Evolutionary conservation across 1,284 basidiomycete genomes (phyloP), one percentile per base, ranked within the genome.

Genomic region (Trametes pubescens): DNA sequence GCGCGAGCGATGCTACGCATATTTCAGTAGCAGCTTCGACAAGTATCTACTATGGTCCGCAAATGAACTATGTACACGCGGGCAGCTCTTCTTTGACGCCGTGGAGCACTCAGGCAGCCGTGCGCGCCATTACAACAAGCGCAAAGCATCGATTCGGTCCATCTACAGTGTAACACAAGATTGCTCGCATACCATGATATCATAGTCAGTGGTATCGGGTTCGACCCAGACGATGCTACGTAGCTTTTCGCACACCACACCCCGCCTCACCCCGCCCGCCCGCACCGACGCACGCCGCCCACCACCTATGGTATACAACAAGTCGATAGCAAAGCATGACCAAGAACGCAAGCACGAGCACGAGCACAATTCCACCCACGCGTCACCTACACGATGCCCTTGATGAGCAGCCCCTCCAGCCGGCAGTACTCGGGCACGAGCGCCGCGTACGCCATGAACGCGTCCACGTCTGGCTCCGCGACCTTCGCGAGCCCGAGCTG

Each of bases 341-440:
- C 67, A 63, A 52, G 63, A 66, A 63, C 24, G 55, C 37, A 48
- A 56, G 60, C 60, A 61, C 47, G 29, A 56, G 37, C 53, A 61
- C 47, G 29, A 56, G 37, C 53, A 61, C 32, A 56, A 51, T 51
- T 53, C 48, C 40, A 29, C 46, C 40, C n/a, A 38, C 47, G n/a
- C 21, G 11, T n/a, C 34, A 56, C 46, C 79, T 72, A 85, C n/a
- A 86, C 84, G 56, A 86, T 77, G 16, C 79, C 79, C 76, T 91
- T 92, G 69, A 89, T 83, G 51, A 93, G 75, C 84, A 93, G 86
- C 13, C 85, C 83, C 76, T 93, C 92, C 68, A 94, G 77, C 51
- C 92, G 79, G 76, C 85, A 88, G 74, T 86, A 93, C 77, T 94
- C 92, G 16, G 91, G 89, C n/a, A 93, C 89, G 72, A 93, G 90